phyloP scores from a whole-genome alignment of 139 green algal genomes.

The Volvox africanus region DNA sequence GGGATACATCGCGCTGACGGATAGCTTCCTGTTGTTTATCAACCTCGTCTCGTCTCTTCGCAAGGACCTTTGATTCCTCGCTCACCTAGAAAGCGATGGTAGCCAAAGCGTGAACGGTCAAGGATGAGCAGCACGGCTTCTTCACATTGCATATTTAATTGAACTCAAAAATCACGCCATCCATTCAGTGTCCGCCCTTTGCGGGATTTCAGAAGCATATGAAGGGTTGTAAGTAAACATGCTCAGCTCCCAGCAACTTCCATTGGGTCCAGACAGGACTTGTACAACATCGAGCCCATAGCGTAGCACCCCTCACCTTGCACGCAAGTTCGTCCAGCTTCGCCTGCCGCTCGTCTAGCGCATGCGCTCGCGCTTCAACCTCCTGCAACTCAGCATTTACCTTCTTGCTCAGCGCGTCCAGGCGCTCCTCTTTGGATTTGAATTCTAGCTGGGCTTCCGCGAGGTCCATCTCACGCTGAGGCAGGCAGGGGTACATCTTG shows the following conservation, averaged over 20 bases:
- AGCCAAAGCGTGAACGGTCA: too few species aligned
- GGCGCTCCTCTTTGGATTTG: neutral
- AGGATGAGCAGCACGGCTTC: too few species aligned
- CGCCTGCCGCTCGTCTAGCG: conserved; percentile 27
- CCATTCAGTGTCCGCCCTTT: too few species aligned
- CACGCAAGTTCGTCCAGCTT: neutral
- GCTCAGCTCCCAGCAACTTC: neutral
- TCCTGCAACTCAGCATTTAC: neutral
- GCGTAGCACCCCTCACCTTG: neutral
- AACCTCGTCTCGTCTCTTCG: neutral
- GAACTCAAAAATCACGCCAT: too few species aligned
- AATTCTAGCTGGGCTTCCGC: neutral
- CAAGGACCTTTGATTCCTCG: neutral
- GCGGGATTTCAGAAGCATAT: too few species aligned
- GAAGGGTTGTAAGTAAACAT: neutral
- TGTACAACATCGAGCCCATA: too few species aligned
- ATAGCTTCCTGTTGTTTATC: neutral
- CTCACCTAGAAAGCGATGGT: neutral
- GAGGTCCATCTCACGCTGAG: neutral
- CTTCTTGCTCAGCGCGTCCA: neutral
- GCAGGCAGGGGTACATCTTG: too few species aligned
- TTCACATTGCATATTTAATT: too few species aligned
- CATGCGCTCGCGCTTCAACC: conserved; percentile 12
- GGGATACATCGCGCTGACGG: neutral
- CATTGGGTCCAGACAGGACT: too few species aligned